Evolutionary conservation across 2,329 filamentous ascomycete species (phyloP), one percentile per base, ranked within the genome.

Genomic region (Tolypocladium tropicale): DNA sequence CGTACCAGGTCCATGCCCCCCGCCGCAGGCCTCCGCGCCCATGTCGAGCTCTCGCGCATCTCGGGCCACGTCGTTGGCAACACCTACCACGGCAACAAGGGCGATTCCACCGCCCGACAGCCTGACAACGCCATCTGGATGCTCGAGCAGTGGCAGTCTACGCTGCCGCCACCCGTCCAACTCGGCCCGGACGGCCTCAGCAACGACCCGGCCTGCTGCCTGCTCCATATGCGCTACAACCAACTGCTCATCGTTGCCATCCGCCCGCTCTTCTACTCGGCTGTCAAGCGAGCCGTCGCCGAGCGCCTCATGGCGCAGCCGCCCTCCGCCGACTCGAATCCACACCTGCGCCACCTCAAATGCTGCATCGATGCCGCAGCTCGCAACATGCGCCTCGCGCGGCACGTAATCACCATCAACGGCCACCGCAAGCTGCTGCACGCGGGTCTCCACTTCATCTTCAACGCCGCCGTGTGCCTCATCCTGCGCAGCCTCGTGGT

Each of bases 151-250:
- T 80, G 77, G 77, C 63, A 63, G 6, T 56, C 65, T 9, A 65
- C 64, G 10, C 65, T 79, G 0, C 74, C 75, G 0, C 56, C 65
- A 2, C 58, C 65, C 3, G 63, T 80, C 2, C 70, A 70, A 52
- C 67, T 78, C 33, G 66, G 65, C 6, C 65, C 68, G 3, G 64
- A 69, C 25, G 66, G 64, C 2, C 57, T 70, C 36, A 72, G 69
- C 57, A 64, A 63, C 28, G 76, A 79, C 58, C 72, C 76, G 23
- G 71, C 74, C 7, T 66, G 68, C 54, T 76, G 72, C 62, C 65
- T 72, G 46, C 64, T 80, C 48, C 78, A 80, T 58, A 78, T 80
- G 77, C 66, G 67, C 54, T 73, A 76, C 61, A 78, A 80, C 58
- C 67, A 79, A 73, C 72, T 80, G 18, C 59, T 77, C n/a, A 74